Percentiles rank a stretch among this genome's conserved stretches.
phyloP scores from a whole-genome alignment of 805 yeast genomes.

The Sungouiella thailandica region DNA sequence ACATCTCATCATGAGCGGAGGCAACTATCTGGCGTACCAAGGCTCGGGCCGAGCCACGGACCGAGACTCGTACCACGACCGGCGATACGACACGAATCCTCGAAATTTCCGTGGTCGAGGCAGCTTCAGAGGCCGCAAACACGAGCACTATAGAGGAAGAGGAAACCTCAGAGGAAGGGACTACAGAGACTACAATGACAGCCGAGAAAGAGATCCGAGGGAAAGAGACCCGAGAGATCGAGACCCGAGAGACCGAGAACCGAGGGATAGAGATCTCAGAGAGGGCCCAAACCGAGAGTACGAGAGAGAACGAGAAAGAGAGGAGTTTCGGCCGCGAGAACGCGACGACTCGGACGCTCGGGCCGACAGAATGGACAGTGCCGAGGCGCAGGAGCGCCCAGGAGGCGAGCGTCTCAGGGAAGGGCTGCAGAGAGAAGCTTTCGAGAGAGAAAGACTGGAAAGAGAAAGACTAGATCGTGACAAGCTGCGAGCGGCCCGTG shows the following conservation, averaged over 20 bases:
- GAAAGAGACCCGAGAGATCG: conserved; percentile 3
- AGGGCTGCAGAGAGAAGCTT: neutral
- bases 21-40: conserved; percentile 1
- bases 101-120: neutral
- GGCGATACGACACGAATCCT: neutral
- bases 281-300: neutral
- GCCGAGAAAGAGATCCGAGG: conserved; percentile 2
- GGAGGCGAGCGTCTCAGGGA: neutral
- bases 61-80: neutral
- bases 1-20: conserved; percentile 4
- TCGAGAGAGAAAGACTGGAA: neutral
- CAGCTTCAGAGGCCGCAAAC: neutral
- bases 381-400: conserved; percentile 1
- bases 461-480: too few relatives aligned
- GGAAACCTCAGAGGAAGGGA: neutral
- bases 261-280: neutral
- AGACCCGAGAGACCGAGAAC: conserved; percentile 1
- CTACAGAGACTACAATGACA: neutral
- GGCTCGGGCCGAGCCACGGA: neutral
- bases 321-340: neutral
- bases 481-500: too few relatives aligned
- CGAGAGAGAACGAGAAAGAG: neutral
- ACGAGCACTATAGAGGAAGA: neutral
- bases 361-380: neutral
- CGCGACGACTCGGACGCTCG: neutral